Evolutionary conservation across 768 basidiomycete species (phyloP).

Genomic region (Boletus rubropictus): DNA sequence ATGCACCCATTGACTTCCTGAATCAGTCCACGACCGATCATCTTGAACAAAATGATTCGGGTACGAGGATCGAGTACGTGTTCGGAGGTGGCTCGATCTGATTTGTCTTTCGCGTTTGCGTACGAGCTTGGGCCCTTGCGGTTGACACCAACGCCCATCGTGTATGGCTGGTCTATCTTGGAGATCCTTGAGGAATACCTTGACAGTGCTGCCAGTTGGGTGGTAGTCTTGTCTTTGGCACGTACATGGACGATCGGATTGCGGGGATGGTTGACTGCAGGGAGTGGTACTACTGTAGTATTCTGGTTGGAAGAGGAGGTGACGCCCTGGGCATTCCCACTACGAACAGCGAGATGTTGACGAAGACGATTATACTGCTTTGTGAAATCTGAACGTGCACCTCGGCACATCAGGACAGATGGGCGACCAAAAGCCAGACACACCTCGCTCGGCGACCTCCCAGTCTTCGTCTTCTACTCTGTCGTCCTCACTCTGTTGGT

Average conservation of each 20-base stretch:
- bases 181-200: constrained; percentile 73
- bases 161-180: constrained; percentile 70
- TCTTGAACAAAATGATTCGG: constrained; percentile 88
- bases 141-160: constrained; percentile 69
- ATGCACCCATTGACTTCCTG: constrained; percentile 93
- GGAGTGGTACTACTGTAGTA: constrained; percentile 54
- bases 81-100: constrained; percentile 93
- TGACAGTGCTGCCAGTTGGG: constrained; percentile 68
- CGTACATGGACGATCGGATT: constrained; percentile 24
- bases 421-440: constrained; percentile 12
- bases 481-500: constrained; percentile 41
- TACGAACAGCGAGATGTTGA: constrained; percentile 83
- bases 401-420: background rate
- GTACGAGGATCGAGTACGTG: constrained; percentile 98
- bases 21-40: constrained; percentile 86
- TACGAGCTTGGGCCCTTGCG: constrained; percentile 86
- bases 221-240: constrained; percentile 55
- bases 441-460: constrained; percentile 81
- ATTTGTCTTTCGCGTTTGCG: constrained; percentile 91
- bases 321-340: constrained; percentile 59
- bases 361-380: constrained; percentile 95
- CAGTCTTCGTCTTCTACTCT: constrained; percentile 84
- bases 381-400: constrained; percentile 72
- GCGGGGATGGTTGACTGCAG: constrained; percentile 66
- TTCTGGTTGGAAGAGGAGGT: constrained; percentile 47